A percentile compares a stretch with the other conserved stretches of the same genome.
These are phyloP conservation scores for Phytomonas sp. DNA, from an alignment of 208 protist species.

Conservation along the genomic window DNA sequence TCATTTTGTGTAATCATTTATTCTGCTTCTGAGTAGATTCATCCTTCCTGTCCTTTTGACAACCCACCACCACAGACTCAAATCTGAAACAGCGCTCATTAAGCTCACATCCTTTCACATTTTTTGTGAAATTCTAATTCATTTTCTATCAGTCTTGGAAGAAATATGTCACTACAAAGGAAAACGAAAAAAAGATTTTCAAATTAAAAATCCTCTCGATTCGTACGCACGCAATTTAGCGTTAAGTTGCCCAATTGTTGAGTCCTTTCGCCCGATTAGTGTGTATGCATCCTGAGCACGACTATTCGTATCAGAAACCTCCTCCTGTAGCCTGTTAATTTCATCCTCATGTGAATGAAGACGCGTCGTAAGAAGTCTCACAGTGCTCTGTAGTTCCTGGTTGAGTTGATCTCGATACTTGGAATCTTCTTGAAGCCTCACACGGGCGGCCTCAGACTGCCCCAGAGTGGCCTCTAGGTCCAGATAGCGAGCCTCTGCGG, in stretches of 20 bases:
- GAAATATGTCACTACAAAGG: neutral
- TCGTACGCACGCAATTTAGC: conserved; percentile 79
- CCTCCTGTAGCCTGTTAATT: conserved; percentile 53
- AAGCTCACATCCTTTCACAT: neutral
- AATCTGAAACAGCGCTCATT: neutral
- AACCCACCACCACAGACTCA: neutral
- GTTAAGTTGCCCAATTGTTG: conserved; percentile 70
- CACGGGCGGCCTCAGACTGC: conserved; percentile 43
- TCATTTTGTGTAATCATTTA: neutral
- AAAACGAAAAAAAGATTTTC: neutral
- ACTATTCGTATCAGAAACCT: conserved; percentile 53
- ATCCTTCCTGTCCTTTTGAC: neutral
- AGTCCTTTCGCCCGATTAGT: conserved; percentile 71
- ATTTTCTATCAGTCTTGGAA: neutral
- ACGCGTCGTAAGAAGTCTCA: conserved; percentile 65
- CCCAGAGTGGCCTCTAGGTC: conserved; percentile 56
- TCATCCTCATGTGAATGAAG: conserved; percentile 73
- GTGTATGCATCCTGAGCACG: conserved; percentile 76
- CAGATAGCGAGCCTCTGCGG: conserved; percentile 32
- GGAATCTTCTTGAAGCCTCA: conserved; percentile 54
- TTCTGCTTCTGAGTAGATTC: neutral
- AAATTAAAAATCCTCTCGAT: conserved; percentile 19
- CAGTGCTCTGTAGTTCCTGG: conserved; percentile 75
- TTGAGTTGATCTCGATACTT: conserved; percentile 67
- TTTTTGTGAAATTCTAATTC: neutral